These are phyloP conservation scores for Flagelloscypha sp. DNA, from an alignment of 768 basidiomycete species.

Conservation along the genomic window DNA sequence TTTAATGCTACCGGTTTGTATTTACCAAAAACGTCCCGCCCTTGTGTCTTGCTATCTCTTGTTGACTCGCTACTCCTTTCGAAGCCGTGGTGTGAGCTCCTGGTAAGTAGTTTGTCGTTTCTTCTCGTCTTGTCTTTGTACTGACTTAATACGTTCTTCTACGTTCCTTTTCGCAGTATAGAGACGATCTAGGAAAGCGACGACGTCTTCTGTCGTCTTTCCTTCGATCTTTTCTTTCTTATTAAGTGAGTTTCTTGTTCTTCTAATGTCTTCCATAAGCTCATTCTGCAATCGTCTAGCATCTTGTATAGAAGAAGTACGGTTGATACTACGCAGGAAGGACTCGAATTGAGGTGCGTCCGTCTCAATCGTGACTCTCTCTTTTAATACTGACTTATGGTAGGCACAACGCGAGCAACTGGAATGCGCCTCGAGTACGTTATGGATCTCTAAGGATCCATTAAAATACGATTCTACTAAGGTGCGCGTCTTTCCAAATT, in stretches of 20 bases:
- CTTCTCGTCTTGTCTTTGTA: too few species aligned
- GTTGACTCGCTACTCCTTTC: too few species aligned
- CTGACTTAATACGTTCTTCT: conserved; percentile 84
- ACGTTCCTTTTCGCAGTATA: conserved; percentile 84
- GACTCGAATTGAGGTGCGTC: conserved; percentile 81
- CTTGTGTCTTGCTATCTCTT: too few species aligned
- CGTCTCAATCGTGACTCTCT: conserved; percentile 76
- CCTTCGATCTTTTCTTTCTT: conserved; percentile 87
- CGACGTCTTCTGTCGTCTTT: conserved; percentile 74
- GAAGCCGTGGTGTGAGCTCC: too few species aligned
- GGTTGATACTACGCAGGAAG: conserved; percentile 79
- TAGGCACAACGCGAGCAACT: too few species aligned
- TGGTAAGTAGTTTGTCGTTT: too few species aligned
- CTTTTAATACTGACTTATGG: too few species aligned
- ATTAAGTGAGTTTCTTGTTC: conserved; percentile 71
- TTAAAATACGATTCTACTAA: too few species aligned
- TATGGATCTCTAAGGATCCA: too few species aligned
- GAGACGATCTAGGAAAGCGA: conserved; percentile 80
- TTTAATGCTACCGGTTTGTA: conserved; percentile 24
- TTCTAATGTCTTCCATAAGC: conserved; percentile 79
- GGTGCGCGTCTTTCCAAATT: too few species aligned
- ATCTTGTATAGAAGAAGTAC: conserved; percentile 77
- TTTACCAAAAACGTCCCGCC: too few species aligned
- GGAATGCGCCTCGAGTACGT: too few species aligned
- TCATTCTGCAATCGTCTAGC: conserved; percentile 89